These are phyloP conservation scores for Conticribra guillardii DNA, from an alignment of 108 stramenopile species.

Conservation along the genomic window DNA sequence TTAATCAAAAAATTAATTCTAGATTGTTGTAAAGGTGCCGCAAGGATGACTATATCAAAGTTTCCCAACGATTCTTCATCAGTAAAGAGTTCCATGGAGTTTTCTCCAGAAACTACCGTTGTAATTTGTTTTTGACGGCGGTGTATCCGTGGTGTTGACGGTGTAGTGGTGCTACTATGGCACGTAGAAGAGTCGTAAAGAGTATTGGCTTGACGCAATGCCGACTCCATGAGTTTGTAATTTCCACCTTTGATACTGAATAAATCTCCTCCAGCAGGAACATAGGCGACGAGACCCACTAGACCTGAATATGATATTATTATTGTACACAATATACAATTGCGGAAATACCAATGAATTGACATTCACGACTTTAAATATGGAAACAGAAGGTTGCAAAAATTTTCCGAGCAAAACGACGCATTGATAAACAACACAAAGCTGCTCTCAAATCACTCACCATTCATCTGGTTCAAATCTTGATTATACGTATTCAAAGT, in stretches of 20 bases:
- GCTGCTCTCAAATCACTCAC: background rate
- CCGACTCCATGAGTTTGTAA: slow-evolving; percentile 65
- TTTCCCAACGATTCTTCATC: slow-evolving; percentile 55
- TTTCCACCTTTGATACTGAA: slow-evolving; percentile 76
- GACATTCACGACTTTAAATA: no score
- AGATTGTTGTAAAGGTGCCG: slow-evolving; percentile 71
- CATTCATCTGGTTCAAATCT: slow-evolving; percentile 68
- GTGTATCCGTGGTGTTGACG: slow-evolving; percentile 15
- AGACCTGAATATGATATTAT: no score
- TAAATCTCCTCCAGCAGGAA: slow-evolving; percentile 47
- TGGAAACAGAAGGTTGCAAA: background rate
- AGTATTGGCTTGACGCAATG: slow-evolving; percentile 61
- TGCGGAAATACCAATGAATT: no score
- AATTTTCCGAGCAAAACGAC: background rate
- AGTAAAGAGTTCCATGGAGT: slow-evolving; percentile 43
- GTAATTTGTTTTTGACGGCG: slow-evolving; percentile 41
- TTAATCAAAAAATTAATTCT: slow-evolving; percentile 69
- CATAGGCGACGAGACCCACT: slow-evolving; percentile 67
- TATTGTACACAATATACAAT: no score
- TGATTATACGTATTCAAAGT: slow-evolving; percentile 80
- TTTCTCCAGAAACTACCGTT: slow-evolving; percentile 36
- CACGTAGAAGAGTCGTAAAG: slow-evolving; percentile 26
- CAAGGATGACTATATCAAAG: slow-evolving; percentile 79
- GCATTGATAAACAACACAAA: background rate
- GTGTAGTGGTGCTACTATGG: no score